These are phyloP conservation scores for Didymella glomerata DNA, from an alignment of 2,329 filamentous ascomycete genomes.

Conservation along the genomic window DNA sequence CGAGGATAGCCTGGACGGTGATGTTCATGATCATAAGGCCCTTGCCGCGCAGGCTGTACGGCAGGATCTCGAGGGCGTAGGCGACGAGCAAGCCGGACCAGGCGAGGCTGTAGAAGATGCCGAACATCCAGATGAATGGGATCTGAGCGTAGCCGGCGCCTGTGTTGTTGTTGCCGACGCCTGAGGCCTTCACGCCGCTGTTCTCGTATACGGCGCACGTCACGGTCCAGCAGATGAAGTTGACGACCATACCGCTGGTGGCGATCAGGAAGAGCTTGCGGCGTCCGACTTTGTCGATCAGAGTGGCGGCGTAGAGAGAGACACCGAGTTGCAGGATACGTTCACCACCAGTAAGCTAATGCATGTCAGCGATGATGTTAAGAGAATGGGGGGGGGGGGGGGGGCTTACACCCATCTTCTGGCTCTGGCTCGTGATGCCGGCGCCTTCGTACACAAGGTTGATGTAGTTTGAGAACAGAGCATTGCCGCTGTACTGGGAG, in stretches of 20 bases:
- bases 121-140: conserved; percentile 61
- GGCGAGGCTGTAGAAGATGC: conserved; percentile 63
- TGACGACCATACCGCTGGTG: conserved; percentile 47
- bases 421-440: conserved; percentile 61
- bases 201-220: conserved; percentile 39
- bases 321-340: conserved; percentile 66
- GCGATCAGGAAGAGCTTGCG: conserved; percentile 63
- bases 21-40: conserved; percentile 67
- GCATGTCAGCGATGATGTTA: conserved; percentile 10
- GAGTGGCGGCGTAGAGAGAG: conserved; percentile 63
- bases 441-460: conserved; percentile 68
- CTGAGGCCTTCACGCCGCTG: conserved; percentile 34
- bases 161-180: conserved; percentile 27
- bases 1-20: conserved; percentile 69
- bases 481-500: conserved; percentile 74
- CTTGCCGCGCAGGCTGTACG: conserved; percentile 60
- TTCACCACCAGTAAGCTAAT: conserved; percentile 56
- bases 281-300: conserved; percentile 65
- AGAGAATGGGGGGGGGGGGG: background rate
- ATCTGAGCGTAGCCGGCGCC: conserved; percentile 57
- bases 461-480: conserved; percentile 72
- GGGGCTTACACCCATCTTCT: conserved; percentile 52
- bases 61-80: conserved; percentile 61
- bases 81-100: conserved; percentile 67
- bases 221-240: conserved; percentile 52